phyloP scores from a whole-genome alignment of 2,329 filamentous ascomycete genomes.

The Calycina marina region DNA sequence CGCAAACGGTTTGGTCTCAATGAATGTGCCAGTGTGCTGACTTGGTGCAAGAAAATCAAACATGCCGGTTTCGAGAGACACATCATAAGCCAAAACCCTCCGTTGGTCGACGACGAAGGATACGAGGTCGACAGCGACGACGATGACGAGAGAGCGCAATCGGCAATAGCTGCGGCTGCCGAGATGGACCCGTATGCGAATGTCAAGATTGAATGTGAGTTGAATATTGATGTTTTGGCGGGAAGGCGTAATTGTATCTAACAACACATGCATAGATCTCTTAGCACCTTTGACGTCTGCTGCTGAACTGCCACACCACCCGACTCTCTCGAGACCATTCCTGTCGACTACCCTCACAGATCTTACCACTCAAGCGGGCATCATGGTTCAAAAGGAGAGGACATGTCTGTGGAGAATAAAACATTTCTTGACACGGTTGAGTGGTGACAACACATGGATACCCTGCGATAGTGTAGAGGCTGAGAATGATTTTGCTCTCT shows the following conservation, averaged over 20 bases:
- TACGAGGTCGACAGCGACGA: constrained; percentile 63
- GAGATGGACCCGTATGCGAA: constrained; percentile 63
- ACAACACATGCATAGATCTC: constrained; percentile 36
- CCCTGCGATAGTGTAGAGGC: constrained; percentile 44
- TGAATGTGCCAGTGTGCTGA: constrained; percentile 6
- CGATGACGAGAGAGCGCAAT: constrained; percentile 46
- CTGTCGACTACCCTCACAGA: constrained; percentile 58
- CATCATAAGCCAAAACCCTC: constrained; percentile 61
- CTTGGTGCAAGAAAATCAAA: constrained; percentile 43
- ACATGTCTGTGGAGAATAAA: constrained; percentile 59
- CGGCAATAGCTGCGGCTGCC: constrained; percentile 46
- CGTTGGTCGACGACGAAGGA: constrained; percentile 61
- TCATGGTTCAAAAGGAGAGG: constrained; percentile 63
- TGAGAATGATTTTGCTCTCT: constrained; percentile 37
- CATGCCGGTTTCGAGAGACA: constrained; percentile 59
- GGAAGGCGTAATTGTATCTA: too few species aligned
- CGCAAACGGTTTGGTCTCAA: constrained; percentile 11
- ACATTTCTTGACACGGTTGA: constrained; percentile 55
- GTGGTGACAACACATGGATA: constrained; percentile 59
- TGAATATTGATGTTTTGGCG: too few species aligned
- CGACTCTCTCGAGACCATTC: constrained; percentile 61
- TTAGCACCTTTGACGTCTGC: constrained; percentile 62
- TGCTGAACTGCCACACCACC: constrained; percentile 60
- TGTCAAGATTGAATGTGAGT: constrained; percentile 55
- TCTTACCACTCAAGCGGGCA: constrained; percentile 52